Evolutionary conservation across 2,329 filamentous ascomycete genomes (phyloP), one percentile per base, ranked within the genome.

Genomic region (Alternaria gansuensis): DNA sequence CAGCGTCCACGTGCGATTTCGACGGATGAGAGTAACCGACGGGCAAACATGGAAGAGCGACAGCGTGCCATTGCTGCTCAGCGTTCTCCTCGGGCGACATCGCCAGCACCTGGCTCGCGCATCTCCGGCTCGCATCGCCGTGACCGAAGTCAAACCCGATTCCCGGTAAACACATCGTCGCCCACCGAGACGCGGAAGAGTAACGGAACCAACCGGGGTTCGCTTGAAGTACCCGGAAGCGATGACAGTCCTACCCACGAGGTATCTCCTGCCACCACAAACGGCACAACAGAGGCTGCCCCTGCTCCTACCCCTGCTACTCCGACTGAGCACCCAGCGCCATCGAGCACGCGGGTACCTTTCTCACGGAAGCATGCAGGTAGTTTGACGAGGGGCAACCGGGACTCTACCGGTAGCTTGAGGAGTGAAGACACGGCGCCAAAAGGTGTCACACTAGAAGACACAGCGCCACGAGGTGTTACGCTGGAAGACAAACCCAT

Each of bases 11-110:
- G 95, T 46, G 93, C 93, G 29, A 91, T 97, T 72, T 96, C 92
- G 76, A 96, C 93, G 0, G 93, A 99, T 74, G 95, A 99, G 82
- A 96, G 92, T 80, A 96, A 96, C 78, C 90, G 95, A 60, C 92
- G 93, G 72, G 92, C 92, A 43, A 89, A 96, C 67, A 94, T 97
- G 88, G 94, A 98, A 79, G 95, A 97, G 76, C 88, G 95, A 51
- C 91, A 92, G 75, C 88, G 92, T 62, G 92, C 92, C 62, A 87
- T 95, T 56, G 86, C 84, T 33, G 87, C 82, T 66, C 87, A 77
- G 56, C 75, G 92, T 51, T 89, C 75, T 11, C 88, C 75, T 44
- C 87, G 93, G 49, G 91, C 88, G 29, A 89, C 86, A 24, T 93
- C 90, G 62, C 93, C 93, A 7, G 88, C 85, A 5, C 88, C 87